Conservation (phyloP, 176 grass and related monocot species). For the Triticum aestivum region DNA sequence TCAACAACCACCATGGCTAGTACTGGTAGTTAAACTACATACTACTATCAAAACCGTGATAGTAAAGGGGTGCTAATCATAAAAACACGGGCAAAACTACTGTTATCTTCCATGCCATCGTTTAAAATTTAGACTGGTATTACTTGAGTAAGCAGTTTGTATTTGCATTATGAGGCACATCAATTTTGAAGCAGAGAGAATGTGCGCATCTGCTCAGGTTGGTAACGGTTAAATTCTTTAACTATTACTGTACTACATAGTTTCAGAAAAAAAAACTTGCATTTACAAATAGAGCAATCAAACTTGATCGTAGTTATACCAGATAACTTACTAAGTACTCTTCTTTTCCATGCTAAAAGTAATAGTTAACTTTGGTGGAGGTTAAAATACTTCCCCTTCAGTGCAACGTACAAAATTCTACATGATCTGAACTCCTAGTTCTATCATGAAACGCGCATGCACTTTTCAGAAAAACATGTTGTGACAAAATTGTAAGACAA, state of each 20-base stretch:
- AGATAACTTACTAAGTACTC: background rate
- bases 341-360: background rate
- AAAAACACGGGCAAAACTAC: background rate
- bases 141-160: background rate
- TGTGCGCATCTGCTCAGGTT: background rate
- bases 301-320: background rate
- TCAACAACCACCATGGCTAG: background rate
- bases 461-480: background rate
- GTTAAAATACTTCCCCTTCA: background rate
- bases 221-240: background rate
- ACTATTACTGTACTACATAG: background rate
- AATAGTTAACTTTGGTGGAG: background rate
- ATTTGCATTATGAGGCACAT: background rate
- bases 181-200: background rate
- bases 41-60: too few relatives aligned
- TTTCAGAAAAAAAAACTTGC: background rate
- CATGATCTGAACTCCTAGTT: background rate
- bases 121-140: background rate
- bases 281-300: background rate
- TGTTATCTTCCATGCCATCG: background rate
- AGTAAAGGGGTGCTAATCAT: too few relatives aligned
- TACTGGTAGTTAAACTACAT: too few relatives aligned
- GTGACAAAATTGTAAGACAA: background rate
- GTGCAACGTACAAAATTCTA: background rate
- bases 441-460: background rate